Percentiles rank a stretch among this genome's conserved stretches.
phyloP scores from a whole-genome alignment of 768 basidiomycete genomes.

The Lactifluus hygrophoroides region DNA sequence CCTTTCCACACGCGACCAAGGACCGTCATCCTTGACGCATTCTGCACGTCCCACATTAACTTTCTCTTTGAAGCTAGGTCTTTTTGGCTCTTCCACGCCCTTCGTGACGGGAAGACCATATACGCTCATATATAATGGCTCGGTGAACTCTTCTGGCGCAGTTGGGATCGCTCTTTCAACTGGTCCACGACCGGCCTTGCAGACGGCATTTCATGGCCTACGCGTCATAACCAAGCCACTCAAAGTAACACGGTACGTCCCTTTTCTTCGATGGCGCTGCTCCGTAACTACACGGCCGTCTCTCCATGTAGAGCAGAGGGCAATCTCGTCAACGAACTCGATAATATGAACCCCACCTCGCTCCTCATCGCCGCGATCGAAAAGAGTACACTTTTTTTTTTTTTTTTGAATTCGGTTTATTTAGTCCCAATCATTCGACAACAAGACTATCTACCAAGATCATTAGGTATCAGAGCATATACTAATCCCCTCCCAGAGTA shows the following conservation, averaged over 20 bases:
- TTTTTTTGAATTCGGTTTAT: no score
- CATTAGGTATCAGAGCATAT: no score
- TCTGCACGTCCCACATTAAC: background rate
- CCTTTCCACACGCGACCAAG: slow-evolving; percentile 41
- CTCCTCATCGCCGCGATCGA: slow-evolving; percentile 50
- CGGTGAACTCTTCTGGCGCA: slow-evolving; percentile 54
- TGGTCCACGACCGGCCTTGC: slow-evolving; percentile 12
- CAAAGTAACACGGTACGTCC: no score
- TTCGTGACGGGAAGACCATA: slow-evolving; percentile 70
- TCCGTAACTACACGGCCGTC: background rate
- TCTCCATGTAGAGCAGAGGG: slow-evolving; percentile 52
- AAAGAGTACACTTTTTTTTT: slow-evolving; percentile 33
- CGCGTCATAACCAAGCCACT: slow-evolving; percentile 35
- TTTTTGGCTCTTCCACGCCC: slow-evolving; percentile 66
- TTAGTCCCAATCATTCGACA: no score
- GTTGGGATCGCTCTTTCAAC: slow-evolving; percentile 47
- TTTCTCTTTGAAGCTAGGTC: slow-evolving; percentile 42
- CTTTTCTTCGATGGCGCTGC: background rate
- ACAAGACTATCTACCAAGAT: no score
- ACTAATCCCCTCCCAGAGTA: no score
- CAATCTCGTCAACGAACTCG: slow-evolving; percentile 56
- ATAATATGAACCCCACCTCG: no score
- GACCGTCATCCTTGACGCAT: slow-evolving; percentile 28
- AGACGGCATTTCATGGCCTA: slow-evolving; percentile 34
- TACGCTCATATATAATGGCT: slow-evolving; percentile 53